Conservation (phyloP, 129 eudicot species). For the Silybum marianum region DNA sequence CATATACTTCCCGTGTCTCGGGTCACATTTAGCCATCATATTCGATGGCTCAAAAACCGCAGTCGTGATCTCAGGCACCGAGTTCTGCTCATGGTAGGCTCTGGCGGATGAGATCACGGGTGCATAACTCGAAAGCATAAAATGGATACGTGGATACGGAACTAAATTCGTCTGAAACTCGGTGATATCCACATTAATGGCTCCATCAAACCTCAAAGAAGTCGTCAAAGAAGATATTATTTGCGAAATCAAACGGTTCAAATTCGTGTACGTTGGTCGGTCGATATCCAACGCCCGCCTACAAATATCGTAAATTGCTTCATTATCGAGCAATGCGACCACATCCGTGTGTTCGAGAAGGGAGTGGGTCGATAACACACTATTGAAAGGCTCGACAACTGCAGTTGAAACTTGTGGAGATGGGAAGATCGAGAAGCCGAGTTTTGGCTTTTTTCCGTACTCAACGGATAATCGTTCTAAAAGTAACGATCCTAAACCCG, state of each 20-base stretch:
- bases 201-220: conserved; percentile 76
- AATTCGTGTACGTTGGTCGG: conserved; percentile 65
- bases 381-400: conserved; percentile 71
- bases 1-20: conserved; percentile 77
- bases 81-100: conserved; percentile 70
- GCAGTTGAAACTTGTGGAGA: conserved; percentile 84
- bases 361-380: conserved; percentile 64
- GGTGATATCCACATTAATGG: conserved; percentile 70
- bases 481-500: conserved; percentile 56
- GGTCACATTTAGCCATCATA: conserved; percentile 87
- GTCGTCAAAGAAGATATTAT: conserved; percentile 65
- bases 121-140: conserved; percentile 78
- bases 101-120: conserved; percentile 72
- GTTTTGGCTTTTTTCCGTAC: conserved; percentile 69
- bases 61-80: conserved; percentile 71
- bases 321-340: conserved; percentile 61
- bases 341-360: conserved; percentile 73
- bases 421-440: conserved; percentile 70
- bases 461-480: conserved; percentile 65
- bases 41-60: conserved; percentile 76
- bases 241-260: conserved; percentile 74
- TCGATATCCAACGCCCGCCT: conserved; percentile 57
- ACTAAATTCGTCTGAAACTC: conserved; percentile 82
- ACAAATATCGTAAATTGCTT: conserved; percentile 68
- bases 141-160: conserved; percentile 79